These are phyloP conservation scores for Podila verticillata DNA, from an alignment of 192 early-diverging fungal species.

Conservation along the genomic window DNA sequence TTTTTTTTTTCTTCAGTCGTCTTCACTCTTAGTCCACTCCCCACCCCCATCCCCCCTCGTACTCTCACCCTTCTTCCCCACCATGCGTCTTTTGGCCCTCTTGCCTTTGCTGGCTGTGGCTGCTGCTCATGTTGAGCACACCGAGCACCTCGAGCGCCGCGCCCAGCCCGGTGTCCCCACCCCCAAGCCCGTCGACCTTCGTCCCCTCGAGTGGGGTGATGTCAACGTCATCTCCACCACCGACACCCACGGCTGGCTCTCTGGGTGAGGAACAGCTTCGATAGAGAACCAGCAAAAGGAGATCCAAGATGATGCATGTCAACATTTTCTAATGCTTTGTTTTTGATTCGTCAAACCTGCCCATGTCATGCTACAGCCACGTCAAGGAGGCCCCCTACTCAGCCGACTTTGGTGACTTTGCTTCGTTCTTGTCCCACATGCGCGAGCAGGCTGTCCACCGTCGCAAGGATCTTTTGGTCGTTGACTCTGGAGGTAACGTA, in stretches of 20 bases:
- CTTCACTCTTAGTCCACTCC: neutral
- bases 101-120: conserved; percentile 34
- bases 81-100: conserved; percentile 33
- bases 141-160: conserved; percentile 34
- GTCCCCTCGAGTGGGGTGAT: conserved; percentile 61
- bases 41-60: conserved; percentile 6
- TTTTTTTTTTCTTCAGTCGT: conserved; percentile 11
- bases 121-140: conserved; percentile 23
- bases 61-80: neutral
- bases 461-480: conserved; percentile 61
- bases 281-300: neutral
- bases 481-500: conserved; percentile 60
- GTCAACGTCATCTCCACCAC: conserved; percentile 62
- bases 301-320: neutral
- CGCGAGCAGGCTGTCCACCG: conserved; percentile 51
- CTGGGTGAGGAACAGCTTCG: neutral
- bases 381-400: conserved; percentile 35
- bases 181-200: conserved; percentile 76
- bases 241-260: conserved; percentile 36
- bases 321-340: neutral
- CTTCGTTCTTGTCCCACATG: conserved; percentile 62
- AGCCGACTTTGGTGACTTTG: conserved; percentile 65
- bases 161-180: conserved; percentile 77
- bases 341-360: neutral
- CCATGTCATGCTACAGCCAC: neutral